phyloP scores from a whole-genome alignment of 2,329 filamentous ascomycete species.

The Blastomyces percursus region DNA sequence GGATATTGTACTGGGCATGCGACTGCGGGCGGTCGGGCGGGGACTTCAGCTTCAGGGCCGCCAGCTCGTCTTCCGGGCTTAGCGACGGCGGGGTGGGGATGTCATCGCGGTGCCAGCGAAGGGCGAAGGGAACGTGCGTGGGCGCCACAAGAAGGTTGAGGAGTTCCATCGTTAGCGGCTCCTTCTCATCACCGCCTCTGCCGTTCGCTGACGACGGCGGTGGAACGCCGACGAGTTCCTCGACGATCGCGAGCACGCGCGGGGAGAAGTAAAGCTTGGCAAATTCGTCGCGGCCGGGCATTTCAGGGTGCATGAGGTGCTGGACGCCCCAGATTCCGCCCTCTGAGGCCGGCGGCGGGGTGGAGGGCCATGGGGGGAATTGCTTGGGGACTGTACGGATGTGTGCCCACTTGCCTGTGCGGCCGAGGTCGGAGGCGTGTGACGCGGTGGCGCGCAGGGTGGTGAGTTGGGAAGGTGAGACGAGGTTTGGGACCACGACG shows the following conservation, averaged over 20 bases:
- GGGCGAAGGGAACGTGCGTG: slow-evolving; percentile 52
- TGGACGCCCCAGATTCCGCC: slow-evolving; percentile 82
- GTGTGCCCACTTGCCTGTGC: slow-evolving; percentile 64
- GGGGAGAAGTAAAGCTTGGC: slow-evolving; percentile 61
- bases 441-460: slow-evolving; percentile 50
- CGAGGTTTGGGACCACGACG: slow-evolving; percentile 57
- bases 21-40: slow-evolving; percentile 43
- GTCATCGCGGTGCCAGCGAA: slow-evolving; percentile 81
- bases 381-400: slow-evolving; percentile 80
- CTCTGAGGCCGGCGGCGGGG: slow-evolving; percentile 35
- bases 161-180: slow-evolving; percentile 70
- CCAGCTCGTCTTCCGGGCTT: slow-evolving; percentile 54
- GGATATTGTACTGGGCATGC: slow-evolving; percentile 82
- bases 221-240: slow-evolving; percentile 47
- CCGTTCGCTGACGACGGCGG: too few species aligned
- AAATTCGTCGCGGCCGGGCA: slow-evolving; percentile 53
- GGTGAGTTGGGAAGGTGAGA: slow-evolving; percentile 46
- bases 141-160: slow-evolving; percentile 78
- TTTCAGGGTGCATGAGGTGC: slow-evolving; percentile 64
- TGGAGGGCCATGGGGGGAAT: slow-evolving; percentile 73
- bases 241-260: slow-evolving; percentile 51
- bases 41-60: slow-evolving; percentile 44
- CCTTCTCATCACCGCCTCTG: slow-evolving; percentile 29
- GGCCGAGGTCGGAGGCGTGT: slow-evolving; percentile 49
- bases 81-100: slow-evolving; percentile 51